A percentile compares a stretch with the other conserved stretches of the same genome.
Conservation (phyloP, 345 rosid genomes). For the Punica granatum region DNA sequence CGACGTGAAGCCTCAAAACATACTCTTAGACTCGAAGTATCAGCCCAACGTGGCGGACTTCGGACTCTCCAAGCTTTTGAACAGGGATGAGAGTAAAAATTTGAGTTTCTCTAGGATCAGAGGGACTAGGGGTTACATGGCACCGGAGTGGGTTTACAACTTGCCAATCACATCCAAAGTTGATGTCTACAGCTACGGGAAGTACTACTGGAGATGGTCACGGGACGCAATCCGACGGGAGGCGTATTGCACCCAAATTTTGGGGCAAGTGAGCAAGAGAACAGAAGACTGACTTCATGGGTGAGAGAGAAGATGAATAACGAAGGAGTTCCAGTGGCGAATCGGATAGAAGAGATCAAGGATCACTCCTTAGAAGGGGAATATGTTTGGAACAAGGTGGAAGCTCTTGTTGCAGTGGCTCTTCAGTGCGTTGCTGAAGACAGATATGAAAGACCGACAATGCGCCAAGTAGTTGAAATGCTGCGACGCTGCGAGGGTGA, state of each 20-base stretch:
- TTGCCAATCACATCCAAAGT: conserved; percentile 25
- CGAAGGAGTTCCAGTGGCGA: background rate
- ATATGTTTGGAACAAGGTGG: conserved; percentile 1
- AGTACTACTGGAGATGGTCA: conserved; percentile 19
- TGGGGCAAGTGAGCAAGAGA: background rate
- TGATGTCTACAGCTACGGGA: conserved; percentile 34
- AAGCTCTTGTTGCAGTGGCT: conserved; percentile 16
- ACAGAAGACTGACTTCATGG: background rate
- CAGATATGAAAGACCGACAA: conserved; percentile 21
- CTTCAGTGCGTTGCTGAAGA: conserved; percentile 18
- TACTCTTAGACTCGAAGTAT: conserved; percentile 12
- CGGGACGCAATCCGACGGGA: conserved; percentile 8
- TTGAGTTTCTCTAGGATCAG: conserved; percentile 12
- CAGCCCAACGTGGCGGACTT: conserved; percentile 21
- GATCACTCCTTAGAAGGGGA: conserved; percentile 15
- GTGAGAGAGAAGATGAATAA: conserved; percentile 9
- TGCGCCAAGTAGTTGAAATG: conserved; percentile 24
- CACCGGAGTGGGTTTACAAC: conserved; percentile 22
- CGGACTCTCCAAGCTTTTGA: conserved; percentile 21
- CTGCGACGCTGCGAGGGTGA: conserved; percentile 2
- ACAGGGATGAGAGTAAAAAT: background rate
- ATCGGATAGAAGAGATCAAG: conserved; percentile 13
- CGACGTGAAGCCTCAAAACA: conserved; percentile 24
- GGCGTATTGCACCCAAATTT: background rate
- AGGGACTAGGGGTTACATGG: conserved; percentile 22